Conservation (phyloP, 23 red algal genomes). For the Cyanidioschyzon merolae region DNA sequence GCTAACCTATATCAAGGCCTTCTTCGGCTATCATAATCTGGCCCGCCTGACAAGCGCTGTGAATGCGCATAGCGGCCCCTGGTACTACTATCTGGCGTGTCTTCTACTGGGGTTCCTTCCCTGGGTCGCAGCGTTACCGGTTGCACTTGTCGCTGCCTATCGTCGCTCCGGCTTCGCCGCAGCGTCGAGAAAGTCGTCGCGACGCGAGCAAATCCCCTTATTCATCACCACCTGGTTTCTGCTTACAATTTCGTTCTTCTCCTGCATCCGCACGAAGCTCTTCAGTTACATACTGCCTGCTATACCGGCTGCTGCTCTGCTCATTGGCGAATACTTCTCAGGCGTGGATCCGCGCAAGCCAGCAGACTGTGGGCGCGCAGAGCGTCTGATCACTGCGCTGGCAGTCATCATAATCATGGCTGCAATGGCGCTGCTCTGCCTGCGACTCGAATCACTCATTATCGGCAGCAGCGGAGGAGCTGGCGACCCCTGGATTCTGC, state of each 20-base stretch:
- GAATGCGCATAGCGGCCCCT: slow-evolving; percentile 26
- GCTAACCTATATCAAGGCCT: slow-evolving; percentile 8
- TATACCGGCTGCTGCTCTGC: slow-evolving; percentile 18
- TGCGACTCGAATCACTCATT: neutral
- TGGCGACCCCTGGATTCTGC: slow-evolving; percentile 24
- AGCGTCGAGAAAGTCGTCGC: neutral
- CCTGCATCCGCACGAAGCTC: slow-evolving; percentile 27
- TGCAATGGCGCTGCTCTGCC: neutral
- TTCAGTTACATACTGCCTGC: slow-evolving; percentile 27
- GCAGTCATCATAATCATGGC: neutral
- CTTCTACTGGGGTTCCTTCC: slow-evolving; percentile 22
- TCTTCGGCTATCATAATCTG: slow-evolving; percentile 33
- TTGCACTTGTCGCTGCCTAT: neutral
- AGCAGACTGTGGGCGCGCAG: neutral
- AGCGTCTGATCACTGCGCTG: neutral
- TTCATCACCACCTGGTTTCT: slow-evolving; percentile 19
- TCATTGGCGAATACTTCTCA: slow-evolving; percentile 17
- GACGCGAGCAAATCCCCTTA: neutral
- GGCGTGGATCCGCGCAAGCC: neutral
- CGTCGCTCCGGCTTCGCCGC: neutral
- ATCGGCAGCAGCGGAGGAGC: neutral
- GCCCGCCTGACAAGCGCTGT: slow-evolving; percentile 21
- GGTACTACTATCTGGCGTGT: slow-evolving; percentile 29
- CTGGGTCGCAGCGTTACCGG: slow-evolving; percentile 14
- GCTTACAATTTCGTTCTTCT: slow-evolving; percentile 20